Percentiles rank a stretch among this genome's conserved stretches.
phyloP scores from a whole-genome alignment of 2,329 filamentous ascomycete species.

The Pyrenochaeta sp. region DNA sequence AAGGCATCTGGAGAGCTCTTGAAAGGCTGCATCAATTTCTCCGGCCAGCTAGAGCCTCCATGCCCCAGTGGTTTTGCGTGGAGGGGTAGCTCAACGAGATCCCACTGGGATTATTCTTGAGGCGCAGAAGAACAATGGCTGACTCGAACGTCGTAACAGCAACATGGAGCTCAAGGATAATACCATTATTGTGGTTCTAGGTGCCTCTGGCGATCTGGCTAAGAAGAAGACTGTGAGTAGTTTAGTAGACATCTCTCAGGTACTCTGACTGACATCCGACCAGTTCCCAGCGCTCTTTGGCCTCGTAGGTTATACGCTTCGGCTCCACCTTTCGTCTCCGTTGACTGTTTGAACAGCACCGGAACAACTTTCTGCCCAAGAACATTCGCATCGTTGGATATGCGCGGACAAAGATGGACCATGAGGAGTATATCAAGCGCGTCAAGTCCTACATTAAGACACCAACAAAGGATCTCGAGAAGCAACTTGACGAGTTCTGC shows the following conservation, averaged over 20 bases:
- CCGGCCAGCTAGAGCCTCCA: slow-evolving; percentile 1
- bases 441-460: slow-evolving; percentile 99
- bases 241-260: slow-evolving; percentile 4
- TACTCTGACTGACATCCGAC: slow-evolving; percentile 28
- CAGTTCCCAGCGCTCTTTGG: slow-evolving; percentile 97
- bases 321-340: slow-evolving; percentile 5
- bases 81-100: slow-evolving; percentile 20
- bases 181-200: slow-evolving; percentile 94
- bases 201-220: slow-evolving; percentile 94
- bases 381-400: slow-evolving; percentile 98
- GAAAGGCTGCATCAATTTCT: slow-evolving; percentile 9
- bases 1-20: background rate
- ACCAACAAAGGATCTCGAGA: slow-evolving; percentile 95
- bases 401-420: slow-evolving; percentile 99
- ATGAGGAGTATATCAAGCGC: slow-evolving; percentile 90
- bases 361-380: slow-evolving; percentile 97
- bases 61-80: background rate
- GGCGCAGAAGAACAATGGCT: slow-evolving; percentile 25
- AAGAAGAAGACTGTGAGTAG: slow-evolving; percentile 97
- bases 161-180: slow-evolving; percentile 97
- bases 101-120: slow-evolving; percentile 6
- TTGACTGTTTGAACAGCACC: slow-evolving; percentile 70
- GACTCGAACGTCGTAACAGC: slow-evolving; percentile 60
- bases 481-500: slow-evolving; percentile 92
- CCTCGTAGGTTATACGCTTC: slow-evolving; percentile 72